Evolutionary conservation across 352 stramenopile species (phyloP).

Genomic region (Phytophthora nicotianae): DNA sequence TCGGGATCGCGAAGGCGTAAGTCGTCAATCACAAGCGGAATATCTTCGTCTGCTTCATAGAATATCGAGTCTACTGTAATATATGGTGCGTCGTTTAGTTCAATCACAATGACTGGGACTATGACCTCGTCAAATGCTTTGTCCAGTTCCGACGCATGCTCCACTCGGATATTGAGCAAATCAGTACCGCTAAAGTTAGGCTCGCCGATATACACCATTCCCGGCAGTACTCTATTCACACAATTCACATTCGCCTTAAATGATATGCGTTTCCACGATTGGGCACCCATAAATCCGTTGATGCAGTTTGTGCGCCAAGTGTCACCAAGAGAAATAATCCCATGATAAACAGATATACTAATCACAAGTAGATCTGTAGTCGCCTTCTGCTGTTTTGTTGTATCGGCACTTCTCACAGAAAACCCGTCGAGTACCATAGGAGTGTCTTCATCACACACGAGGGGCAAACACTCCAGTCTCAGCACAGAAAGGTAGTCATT

Average conservation of each 20-base stretch:
- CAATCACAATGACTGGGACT: constrained; percentile 51
- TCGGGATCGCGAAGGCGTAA: constrained; percentile 61
- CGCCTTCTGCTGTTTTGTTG: not conserved
- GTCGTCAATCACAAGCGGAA: constrained; percentile 48
- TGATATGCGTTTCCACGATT: constrained; percentile 5
- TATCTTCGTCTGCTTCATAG: constrained; percentile 65
- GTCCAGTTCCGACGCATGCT: constrained; percentile 6
- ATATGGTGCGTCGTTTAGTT: constrained; percentile 79
- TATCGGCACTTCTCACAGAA: constrained; percentile 43
- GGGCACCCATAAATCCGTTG: constrained; percentile 12
- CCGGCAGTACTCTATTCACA: constrained; percentile 43
- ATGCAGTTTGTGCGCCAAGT: constrained; percentile 33
- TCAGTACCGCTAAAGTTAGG: constrained; percentile 56
- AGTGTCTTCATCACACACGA: constrained; percentile 54
- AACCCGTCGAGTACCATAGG: constrained; percentile 39
- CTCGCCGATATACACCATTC: constrained; percentile 45
- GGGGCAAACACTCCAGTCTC: constrained; percentile 45
- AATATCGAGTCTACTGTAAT: constrained; percentile 35
- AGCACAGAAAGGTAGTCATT: constrained; percentile 51
- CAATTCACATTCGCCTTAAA: constrained; percentile 44
- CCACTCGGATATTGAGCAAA: constrained; percentile 40
- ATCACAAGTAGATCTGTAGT: constrained; percentile 27
- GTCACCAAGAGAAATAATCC: constrained; percentile 31
- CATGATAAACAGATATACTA: constrained; percentile 40
- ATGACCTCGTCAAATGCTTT: constrained; percentile 31